Percentiles rank a stretch among this genome's conserved stretches.
Evolutionary conservation across 305 asterid species (phyloP).

Genomic region (Rubia tinctorum): DNA sequence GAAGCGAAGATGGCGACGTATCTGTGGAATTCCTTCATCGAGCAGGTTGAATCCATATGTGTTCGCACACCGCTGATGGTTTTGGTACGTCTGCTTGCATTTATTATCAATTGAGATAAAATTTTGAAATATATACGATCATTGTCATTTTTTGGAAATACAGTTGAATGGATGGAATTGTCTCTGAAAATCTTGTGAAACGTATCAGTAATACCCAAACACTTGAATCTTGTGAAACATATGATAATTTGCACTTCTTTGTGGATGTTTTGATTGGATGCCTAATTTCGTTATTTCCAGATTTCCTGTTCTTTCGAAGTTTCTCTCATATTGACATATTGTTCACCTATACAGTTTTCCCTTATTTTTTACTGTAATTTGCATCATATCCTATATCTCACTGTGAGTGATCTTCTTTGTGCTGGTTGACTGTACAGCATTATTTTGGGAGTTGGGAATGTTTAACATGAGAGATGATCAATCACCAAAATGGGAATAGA

Average conservation of each 20-base stretch:
- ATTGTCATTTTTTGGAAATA: not conserved
- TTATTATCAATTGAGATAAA: conserved; percentile 5
- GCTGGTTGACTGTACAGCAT: not conserved
- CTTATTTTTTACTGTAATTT: not conserved
- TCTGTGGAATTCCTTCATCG: conserved; percentile 83
- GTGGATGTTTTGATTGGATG: conserved; percentile 4
- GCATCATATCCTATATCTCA: not conserved
- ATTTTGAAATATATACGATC: not conserved
- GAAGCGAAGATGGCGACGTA: conserved; percentile 49
- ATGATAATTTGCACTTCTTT: conserved; percentile 3
- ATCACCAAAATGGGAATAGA: not conserved
- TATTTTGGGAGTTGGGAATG: not conserved
- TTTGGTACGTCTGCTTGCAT: conserved; percentile 56
- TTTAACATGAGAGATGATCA: not conserved
- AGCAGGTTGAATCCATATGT: conserved; percentile 81
- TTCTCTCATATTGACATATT: not conserved
- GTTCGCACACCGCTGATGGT: conserved; percentile 68
- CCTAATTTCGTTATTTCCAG: not conserved
- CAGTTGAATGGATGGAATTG: not conserved
- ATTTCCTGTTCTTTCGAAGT: not conserved
- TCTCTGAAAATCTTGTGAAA: not conserved
- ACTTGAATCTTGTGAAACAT: not conserved
- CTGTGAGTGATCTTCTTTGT: not conserved
- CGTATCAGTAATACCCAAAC: not conserved
- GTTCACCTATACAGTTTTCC: not conserved